These are phyloP conservation scores for Fusarium brevicatenulatum DNA, from an alignment of 2,329 filamentous ascomycete genomes.

Conservation along the genomic window DNA sequence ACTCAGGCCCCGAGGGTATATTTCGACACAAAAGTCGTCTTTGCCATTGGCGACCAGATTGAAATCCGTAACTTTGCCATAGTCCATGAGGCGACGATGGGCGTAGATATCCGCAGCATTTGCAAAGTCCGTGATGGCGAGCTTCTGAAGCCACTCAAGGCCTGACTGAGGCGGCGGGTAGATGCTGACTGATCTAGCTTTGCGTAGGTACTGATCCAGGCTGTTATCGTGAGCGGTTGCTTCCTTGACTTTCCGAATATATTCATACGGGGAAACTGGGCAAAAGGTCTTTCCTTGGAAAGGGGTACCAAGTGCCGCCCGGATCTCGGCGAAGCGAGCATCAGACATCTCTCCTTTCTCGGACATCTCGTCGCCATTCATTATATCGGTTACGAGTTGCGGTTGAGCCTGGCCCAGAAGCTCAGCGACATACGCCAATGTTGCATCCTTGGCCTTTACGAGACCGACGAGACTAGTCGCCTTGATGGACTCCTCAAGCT, in stretches of 20 bases:
- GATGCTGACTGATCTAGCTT: too few species aligned
- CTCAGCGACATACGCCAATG: background rate
- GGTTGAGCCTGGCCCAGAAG: background rate
- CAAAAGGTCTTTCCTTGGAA: background rate
- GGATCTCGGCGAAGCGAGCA: background rate
- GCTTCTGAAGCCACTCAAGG: background rate
- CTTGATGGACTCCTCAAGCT: background rate
- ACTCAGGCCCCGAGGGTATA: background rate
- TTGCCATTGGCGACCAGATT: background rate
- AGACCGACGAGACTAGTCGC: background rate
- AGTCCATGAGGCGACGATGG: background rate
- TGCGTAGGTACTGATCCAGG: background rate
- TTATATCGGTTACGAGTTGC: background rate
- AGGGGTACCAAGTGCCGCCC: background rate
- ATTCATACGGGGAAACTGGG: background rate
- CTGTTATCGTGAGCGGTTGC: background rate
- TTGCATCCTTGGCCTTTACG: background rate
- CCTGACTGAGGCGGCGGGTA: background rate
- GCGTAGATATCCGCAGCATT: accelerated
- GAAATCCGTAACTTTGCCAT: background rate
- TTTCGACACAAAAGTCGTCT: background rate
- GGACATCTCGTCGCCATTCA: background rate
- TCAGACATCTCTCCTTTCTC: background rate
- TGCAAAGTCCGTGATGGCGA: background rate
- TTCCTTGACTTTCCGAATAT: background rate